Conservation (phyloP, 2,329 filamentous ascomycete species). For the Coniella lustricola region DNA sequence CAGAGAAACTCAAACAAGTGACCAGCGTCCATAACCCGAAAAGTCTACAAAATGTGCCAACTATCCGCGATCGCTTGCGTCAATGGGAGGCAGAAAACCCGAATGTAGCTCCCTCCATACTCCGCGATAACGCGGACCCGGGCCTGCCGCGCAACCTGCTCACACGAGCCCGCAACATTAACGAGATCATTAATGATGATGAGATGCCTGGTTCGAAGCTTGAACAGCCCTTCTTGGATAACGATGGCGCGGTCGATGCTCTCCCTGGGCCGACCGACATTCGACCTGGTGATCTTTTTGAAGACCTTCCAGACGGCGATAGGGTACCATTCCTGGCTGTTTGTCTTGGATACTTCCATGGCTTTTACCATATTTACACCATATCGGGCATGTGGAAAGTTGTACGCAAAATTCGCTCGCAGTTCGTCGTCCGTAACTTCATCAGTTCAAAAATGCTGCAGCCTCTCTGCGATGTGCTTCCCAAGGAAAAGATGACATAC, state of each 20-base stretch:
- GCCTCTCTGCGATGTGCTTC: constrained; percentile 33
- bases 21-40: not conserved
- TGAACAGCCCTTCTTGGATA: constrained; percentile 27
- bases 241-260: constrained; percentile 30
- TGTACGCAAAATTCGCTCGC: constrained; percentile 33
- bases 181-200: constrained; percentile 21
- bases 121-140: constrained; percentile 23
- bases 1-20: constrained; percentile 5
- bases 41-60: not conserved
- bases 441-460: constrained; percentile 33
- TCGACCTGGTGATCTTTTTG: constrained; percentile 43
- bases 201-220: constrained; percentile 11
- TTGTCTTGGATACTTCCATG: constrained; percentile 44
- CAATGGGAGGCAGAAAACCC: constrained; percentile 34
- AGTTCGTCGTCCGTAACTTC: constrained; percentile 46
- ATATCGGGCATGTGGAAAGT: constrained; percentile 45
- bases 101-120: constrained; percentile 17
- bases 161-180: constrained; percentile 27
- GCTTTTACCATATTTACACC: constrained; percentile 48
- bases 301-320: constrained; percentile 28
- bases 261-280: constrained; percentile 24
- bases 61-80: constrained; percentile 35
- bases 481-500: constrained; percentile 22
- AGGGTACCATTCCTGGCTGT: constrained; percentile 43
- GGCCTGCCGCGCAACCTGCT: constrained; percentile 28